A percentile compares a stretch with the other conserved stretches of the same genome.
These are phyloP conservation scores for Aureobasidium vineae DNA, from an alignment of 2,329 filamentous ascomycete species.

Conservation along the genomic window DNA sequence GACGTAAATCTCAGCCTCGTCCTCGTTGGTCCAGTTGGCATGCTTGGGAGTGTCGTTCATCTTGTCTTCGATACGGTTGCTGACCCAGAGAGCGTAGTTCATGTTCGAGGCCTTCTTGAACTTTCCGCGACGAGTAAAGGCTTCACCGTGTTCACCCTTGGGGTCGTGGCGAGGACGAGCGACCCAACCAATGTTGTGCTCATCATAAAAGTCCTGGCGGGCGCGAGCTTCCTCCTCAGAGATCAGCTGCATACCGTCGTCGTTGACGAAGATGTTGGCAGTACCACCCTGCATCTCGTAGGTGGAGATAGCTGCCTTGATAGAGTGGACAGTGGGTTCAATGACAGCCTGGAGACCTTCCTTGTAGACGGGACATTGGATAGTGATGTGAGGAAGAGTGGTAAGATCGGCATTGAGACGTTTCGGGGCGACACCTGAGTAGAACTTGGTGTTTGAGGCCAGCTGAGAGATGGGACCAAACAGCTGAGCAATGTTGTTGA, in stretches of 20 bases:
- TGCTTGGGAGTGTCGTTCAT: conserved; percentile 57
- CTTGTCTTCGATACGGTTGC: conserved; percentile 67
- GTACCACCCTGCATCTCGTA: conserved; percentile 60
- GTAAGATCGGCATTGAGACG: conserved; percentile 40
- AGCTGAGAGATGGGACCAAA: conserved; percentile 48
- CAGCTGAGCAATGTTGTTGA: conserved; percentile 44
- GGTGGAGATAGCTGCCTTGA: conserved; percentile 49
- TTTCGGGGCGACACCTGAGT: conserved; percentile 44
- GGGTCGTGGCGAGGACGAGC: conserved; percentile 52
- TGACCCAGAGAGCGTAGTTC: conserved; percentile 66
- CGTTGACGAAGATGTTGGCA: conserved; percentile 66
- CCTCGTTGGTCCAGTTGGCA: conserved; percentile 63
- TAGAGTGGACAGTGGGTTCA: conserved; percentile 41
- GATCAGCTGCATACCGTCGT: conserved; percentile 66
- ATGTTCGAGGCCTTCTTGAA: conserved; percentile 75
- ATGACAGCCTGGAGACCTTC: conserved; percentile 43
- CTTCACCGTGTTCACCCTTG: conserved; percentile 51
- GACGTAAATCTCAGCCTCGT: conserved; percentile 66
- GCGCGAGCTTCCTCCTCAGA: conserved; percentile 46
- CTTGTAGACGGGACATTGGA: conserved; percentile 46
- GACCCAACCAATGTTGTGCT: conserved; percentile 53
- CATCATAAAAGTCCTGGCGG: conserved; percentile 51
- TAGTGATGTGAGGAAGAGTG: conserved; percentile 56
- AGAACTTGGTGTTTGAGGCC: conserved; percentile 48
- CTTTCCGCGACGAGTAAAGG: conserved; percentile 59